These are phyloP conservation scores for Leptographium lundbergii DNA, from an alignment of 2,329 filamentous ascomycete genomes.

Conservation along the genomic window DNA sequence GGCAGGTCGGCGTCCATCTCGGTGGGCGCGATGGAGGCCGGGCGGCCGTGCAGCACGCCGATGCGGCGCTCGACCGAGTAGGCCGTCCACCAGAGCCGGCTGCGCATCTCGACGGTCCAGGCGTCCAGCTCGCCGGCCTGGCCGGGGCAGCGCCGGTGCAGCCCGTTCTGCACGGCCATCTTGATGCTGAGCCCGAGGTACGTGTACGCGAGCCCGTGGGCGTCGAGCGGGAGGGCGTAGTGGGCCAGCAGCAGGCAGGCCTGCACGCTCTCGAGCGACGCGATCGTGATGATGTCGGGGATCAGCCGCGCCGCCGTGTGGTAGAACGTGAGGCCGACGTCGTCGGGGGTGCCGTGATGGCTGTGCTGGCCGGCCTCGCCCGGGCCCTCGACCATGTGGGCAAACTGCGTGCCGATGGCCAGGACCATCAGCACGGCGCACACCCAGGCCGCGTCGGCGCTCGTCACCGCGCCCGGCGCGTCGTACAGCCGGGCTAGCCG, in stretches of 20 bases:
- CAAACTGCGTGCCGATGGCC: conserved; percentile 38
- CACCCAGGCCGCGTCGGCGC: conserved; percentile 27
- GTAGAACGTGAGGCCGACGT: conserved; percentile 43
- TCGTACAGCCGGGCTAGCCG: conserved; percentile 29
- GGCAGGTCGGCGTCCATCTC: conserved; percentile 43
- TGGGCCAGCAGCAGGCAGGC: conserved; percentile 43
- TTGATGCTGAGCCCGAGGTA: conserved; percentile 44
- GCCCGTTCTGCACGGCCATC: conserved; percentile 46
- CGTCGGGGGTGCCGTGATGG: conserved; percentile 32
- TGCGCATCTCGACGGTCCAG: conserved; percentile 36
- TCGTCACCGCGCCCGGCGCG: conserved; percentile 22
- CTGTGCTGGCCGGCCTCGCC: too few species aligned
- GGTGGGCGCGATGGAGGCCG: conserved; percentile 36
- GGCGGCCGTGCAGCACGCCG: conserved; percentile 42
- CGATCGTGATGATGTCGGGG: conserved; percentile 42
- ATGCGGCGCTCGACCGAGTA: conserved; percentile 45
- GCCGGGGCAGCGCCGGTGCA: conserved; percentile 34
- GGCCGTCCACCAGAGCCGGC: conserved; percentile 44
- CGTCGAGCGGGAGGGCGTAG: conserved; percentile 41
- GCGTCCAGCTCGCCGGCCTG: conserved; percentile 28
- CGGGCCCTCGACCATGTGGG: conserved; percentile 34
- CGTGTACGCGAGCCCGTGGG: conserved; percentile 42
- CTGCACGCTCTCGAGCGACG: conserved; percentile 44
- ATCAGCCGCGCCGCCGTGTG: conserved; percentile 40
- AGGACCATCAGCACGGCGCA: conserved; percentile 33